Conservation (phyloP, 2,329 filamentous ascomycete species). For the Alternaria conjuncta region DNA sequence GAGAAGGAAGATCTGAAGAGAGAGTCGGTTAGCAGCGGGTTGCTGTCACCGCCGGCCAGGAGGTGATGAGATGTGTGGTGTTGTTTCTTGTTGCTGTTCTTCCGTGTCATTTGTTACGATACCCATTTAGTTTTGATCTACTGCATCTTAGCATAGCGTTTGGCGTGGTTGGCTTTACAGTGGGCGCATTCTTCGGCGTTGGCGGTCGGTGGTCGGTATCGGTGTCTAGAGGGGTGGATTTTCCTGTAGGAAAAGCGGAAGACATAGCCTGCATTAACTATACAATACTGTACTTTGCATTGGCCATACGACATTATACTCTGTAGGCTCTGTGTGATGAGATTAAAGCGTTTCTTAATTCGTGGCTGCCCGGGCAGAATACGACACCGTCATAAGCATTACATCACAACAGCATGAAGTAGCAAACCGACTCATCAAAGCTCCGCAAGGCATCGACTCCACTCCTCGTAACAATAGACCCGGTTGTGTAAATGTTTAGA, state of each 20-base stretch:
- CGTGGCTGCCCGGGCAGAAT: neutral
- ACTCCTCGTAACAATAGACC: no score
- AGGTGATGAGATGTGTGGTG: neutral
- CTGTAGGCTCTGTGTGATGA: neutral
- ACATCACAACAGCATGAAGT: neutral
- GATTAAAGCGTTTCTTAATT: neutral
- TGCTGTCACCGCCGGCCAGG: neutral
- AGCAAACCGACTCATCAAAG: neutral
- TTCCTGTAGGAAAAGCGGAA: neutral
- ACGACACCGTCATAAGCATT: neutral
- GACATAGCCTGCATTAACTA: neutral
- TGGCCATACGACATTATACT: neutral
- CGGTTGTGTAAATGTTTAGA: neutral
- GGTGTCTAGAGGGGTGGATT: neutral
- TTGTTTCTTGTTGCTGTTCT: neutral
- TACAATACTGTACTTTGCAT: neutral
- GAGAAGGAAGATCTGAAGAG: slow-evolving; percentile 1
- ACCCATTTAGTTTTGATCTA: slow-evolving; percentile 7
- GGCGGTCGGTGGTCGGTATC: neutral
- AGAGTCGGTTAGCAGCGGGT: neutral
- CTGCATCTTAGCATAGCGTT: slow-evolving; percentile 8
- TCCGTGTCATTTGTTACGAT: slow-evolving; percentile 4
- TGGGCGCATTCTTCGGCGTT: neutral
- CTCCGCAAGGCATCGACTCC: neutral
- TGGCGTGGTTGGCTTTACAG: neutral